Evolutionary conservation across 208 protist genomes (phyloP).

Genomic region (Crithidia brevicula): DNA sequence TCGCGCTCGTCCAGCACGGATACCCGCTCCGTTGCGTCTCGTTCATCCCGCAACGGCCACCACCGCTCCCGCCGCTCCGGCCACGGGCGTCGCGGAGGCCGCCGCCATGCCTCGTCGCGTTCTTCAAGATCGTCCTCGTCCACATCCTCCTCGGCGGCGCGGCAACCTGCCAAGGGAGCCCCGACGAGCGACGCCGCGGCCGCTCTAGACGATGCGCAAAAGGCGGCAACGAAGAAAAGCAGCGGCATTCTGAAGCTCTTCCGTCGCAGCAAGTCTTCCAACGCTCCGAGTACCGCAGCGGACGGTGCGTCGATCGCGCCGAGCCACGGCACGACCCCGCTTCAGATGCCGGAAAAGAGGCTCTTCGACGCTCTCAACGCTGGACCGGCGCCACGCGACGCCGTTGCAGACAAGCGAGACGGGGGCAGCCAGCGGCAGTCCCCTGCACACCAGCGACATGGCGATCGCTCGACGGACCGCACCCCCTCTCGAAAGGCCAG

Average conservation of each 20-base stretch:
- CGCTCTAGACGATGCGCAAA: background rate
- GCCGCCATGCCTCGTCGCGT: slow-evolving; percentile 7
- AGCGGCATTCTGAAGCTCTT: slow-evolving; percentile 21
- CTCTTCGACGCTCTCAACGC: slow-evolving; percentile 1
- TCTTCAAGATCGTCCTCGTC: slow-evolving; percentile 4
- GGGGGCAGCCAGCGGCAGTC: background rate
- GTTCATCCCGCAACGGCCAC: slow-evolving; percentile 5
- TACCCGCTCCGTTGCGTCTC: slow-evolving; percentile 3
- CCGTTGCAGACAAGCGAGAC: slow-evolving; percentile 2
- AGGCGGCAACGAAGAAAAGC: slow-evolving; percentile 12
- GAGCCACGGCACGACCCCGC: background rate
- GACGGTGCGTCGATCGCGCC: background rate
- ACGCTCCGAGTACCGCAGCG: background rate
- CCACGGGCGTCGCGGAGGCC: slow-evolving; percentile 7
- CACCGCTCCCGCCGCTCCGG: slow-evolving; percentile 7
- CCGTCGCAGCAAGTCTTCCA: slow-evolving; percentile 23
- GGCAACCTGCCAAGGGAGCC: background rate
- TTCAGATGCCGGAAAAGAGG: slow-evolving; percentile 22
- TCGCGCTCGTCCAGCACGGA: slow-evolving; percentile 7
- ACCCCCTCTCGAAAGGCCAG: background rate
- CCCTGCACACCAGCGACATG: background rate
- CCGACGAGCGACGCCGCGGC: background rate
- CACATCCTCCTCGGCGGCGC: background rate
- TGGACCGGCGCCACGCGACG: background rate
- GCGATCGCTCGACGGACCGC: background rate